Evolutionary conservation across 2,329 filamentous ascomycete species (phyloP).

Genomic region (Calonectria pseudoreteaudii): DNA sequence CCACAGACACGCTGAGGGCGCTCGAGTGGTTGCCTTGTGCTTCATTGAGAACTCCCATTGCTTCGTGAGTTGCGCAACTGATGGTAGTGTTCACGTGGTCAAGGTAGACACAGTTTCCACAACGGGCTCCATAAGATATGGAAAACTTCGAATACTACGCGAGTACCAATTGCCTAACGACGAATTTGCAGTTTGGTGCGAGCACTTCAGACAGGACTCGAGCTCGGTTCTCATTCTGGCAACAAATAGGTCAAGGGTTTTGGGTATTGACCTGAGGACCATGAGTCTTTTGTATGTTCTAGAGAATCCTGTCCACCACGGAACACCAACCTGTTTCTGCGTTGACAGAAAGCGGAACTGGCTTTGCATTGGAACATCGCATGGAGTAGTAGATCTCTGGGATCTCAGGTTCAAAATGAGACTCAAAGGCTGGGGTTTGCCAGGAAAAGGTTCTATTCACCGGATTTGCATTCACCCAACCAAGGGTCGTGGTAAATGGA

Average conservation of each 20-base stretch:
- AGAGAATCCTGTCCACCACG: slow-evolving; percentile 90
- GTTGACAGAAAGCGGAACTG: slow-evolving; percentile 88
- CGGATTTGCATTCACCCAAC: slow-evolving; percentile 82
- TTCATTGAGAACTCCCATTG: slow-evolving; percentile 96
- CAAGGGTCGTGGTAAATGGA: slow-evolving; percentile 82
- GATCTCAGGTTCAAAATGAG: slow-evolving; percentile 94
- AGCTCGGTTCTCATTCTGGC: slow-evolving; percentile 87
- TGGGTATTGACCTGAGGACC: slow-evolving; percentile 87
- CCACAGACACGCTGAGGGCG: slow-evolving; percentile 78
- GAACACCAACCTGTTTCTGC: slow-evolving; percentile 90
- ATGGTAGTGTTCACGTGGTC: slow-evolving; percentile 91
- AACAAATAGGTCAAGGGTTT: slow-evolving; percentile 85
- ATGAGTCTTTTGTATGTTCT: slow-evolving; percentile 87
- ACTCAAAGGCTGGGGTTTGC: slow-evolving; percentile 88
- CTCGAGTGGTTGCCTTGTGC: slow-evolving; percentile 82
- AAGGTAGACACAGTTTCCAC: slow-evolving; percentile 72
- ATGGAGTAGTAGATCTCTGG: slow-evolving; percentile 94
- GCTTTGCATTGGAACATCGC: slow-evolving; percentile 90
- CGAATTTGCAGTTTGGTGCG: slow-evolving; percentile 89
- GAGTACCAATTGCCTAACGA: slow-evolving; percentile 80
- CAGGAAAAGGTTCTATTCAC: slow-evolving; percentile 83
- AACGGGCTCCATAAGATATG: slow-evolving; percentile 75
- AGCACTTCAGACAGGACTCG: slow-evolving; percentile 87
- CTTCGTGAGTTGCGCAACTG: slow-evolving; percentile 89
- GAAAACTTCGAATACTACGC: slow-evolving; percentile 80